Base-by-base conservation (phyloP, 1,139 yeast species). In the Kurtzmaniella quercitrusa region DNA sequence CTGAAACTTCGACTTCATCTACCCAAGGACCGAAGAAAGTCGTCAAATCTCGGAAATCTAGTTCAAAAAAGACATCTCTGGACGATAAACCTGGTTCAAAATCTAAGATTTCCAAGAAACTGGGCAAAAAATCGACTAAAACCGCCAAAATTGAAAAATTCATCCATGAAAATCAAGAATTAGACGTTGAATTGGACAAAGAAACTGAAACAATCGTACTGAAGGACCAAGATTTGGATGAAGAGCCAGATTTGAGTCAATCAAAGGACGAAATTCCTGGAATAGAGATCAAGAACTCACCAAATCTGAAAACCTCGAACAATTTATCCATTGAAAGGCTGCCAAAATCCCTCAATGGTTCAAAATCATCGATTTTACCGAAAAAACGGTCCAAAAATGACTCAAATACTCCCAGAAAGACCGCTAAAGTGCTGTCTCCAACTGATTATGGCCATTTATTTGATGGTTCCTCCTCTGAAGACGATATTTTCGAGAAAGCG, bases 191-290 rank as follows among this genome's bases (percentile, higher is more conserved):
- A 18, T 60, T 56, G 38, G 54, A 58, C 10, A 58, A 56, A 36
- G 65, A 12, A 3, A 59, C 38, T 57, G 54, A 16, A 62, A 59
- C 3, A 63, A 67, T 38, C 52, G 60, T 37, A 50, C 53, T 43
- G 58, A 57, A 25, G 48, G 45, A 49, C 11, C 38, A 43, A 21
- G 17, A 27, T 7, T 19, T 18, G 5, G 14, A 31, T 16, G 18
- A 31, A 27, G n/a, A 27, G 14, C 14, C 31, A 11, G 31, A 27
- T 11, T 9, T n/a, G n/a, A 25, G 18, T 17, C 19, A 27, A 23
- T 31, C 11, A 17, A 18, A 37, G 19, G 29, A 12, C 25, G 39
- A 38, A 36, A 40, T 11, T 33, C 11, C 36, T 14, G 36, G 38
- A 38, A 9, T 29, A n/a, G 18, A 25, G 33, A 27, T 17, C 33